Evolutionary conservation across 176 grass and related monocot species (phyloP), one percentile per base, ranked within the genome.

Genomic region (Alopecurus myosuroides): DNA sequence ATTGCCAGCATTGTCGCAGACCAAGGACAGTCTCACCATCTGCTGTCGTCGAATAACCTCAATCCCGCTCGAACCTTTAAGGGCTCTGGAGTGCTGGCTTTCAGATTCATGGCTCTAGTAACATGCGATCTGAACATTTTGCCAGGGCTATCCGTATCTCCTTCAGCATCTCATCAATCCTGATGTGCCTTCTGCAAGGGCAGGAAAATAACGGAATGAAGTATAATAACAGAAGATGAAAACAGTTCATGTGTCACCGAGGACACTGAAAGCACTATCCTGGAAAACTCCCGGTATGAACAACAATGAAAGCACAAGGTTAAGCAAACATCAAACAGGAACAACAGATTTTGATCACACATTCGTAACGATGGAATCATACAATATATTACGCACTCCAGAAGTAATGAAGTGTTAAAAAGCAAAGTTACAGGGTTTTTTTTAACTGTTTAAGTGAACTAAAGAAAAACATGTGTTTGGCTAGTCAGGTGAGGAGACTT

Each of bases 131-230:
- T 25, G 80, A 86, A 60, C 95, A 98, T 92, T 90, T 95, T 86
- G 85, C 77, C 20, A 98, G 85, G 18, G 87, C 93, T 57, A 80
- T 88, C 79, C 93, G 88, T 69, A 98, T 95, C 69, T 95, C 89
- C 81, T 76, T 98, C 67, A 95, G 74, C 91, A 95, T 88, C 83
- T 93, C 91, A 40, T 98, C 89, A 6, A 95, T 88, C 31, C 96
- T 93, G 11, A 94, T 88, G 40, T 86, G 93, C 87, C 79, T 92
- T 76, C 96, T 98, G 85, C 78, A 89, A 69, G 34, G 74, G 64
- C n/a, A 10, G 44, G 49, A 73, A 49, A 72, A 77, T 4, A 23
- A 74, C 9, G 25, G 58, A 41, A 49, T 20, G 19, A 67, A 30
- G 29, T 77, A 9, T 69, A 76, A 25, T 15, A 45, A 45, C n/a